A percentile compares a stretch with the other conserved stretches of the same genome.
Conservation (phyloP, 441 rosid species). For the Jatropha podagrica region DNA sequence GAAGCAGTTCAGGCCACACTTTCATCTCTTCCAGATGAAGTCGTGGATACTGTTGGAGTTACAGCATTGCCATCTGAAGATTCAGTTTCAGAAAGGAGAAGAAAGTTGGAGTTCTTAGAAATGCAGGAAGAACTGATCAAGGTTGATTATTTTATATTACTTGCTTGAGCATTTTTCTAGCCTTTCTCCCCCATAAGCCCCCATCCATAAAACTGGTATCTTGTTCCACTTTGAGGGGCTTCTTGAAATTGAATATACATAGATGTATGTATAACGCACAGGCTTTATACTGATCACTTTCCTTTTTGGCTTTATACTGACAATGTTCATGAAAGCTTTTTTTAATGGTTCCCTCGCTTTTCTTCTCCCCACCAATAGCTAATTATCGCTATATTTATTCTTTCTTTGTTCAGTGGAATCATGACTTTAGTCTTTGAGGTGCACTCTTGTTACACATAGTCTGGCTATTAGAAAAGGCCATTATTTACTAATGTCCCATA, state of each 20-base stretch:
- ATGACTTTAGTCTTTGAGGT: slow-evolving; percentile 6
- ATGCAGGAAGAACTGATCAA: slow-evolving; percentile 94
- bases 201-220: not conserved
- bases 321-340: not conserved
- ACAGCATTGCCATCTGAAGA: slow-evolving; percentile 87
- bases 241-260: not conserved
- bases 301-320: not conserved
- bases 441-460: not conserved
- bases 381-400: not conserved
- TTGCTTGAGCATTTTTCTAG: slow-evolving; percentile 21
- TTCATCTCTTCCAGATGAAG: slow-evolving; percentile 93
- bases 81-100: slow-evolving; percentile 76
- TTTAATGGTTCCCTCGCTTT: not conserved
- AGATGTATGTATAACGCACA: slow-evolving; percentile 1
- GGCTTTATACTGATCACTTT: not conserved
- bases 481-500: not conserved
- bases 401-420: not conserved
- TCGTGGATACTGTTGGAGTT: slow-evolving; percentile 87
- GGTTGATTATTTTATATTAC: slow-evolving; percentile 41
- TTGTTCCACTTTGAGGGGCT: slow-evolving; percentile 2
- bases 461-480: not conserved
- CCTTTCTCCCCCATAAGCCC: not conserved
- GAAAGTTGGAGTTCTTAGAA: slow-evolving; percentile 83
- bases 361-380: not conserved
- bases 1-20: slow-evolving; percentile 92